Base-by-base conservation (phyloP, 2,329 filamentous ascomycete genomes). In the Escovopsis sp. region DNA sequence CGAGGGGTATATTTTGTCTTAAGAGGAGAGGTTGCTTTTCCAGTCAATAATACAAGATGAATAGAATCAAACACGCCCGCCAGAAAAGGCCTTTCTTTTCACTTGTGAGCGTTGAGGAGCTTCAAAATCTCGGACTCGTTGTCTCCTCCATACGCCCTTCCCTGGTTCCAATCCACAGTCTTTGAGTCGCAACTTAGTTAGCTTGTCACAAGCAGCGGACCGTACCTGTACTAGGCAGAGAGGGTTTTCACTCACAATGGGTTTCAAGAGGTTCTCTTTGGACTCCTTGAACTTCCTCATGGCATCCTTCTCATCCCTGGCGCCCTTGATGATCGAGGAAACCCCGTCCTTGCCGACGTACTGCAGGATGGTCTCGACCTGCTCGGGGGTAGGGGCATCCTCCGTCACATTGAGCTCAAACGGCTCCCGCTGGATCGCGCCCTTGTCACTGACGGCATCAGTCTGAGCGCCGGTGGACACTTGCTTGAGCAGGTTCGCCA, bases 91-190 rank as follows among this genome's bases (percentile, higher is more conserved):
- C 25, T 9, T 9, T 27, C 9, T 27, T 31, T 29, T 49, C 57
- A 58, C 46, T 65, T 66, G 42, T 76, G 59, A 43, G 74, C 67
- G 44, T 77, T 74, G 40, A 95, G 62, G 62, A 94, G 70, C 63
- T 82, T 86, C 56, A 94, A 63, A 46, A 96, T 95, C 65, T 89
- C 83, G 13, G 86, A 94, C 66, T 94, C 81, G 49, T 83, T 79
- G 39, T 84, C 84, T 15, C 85, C 84, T 24, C 76, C 67, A 65
- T 83, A 68, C 37, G 80, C 89, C 59, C 78, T 83, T 49, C 88
- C 91, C 59, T 89, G 88, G 58, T 82, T 85, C 91, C 91, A 96
- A 59, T 96, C 89, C 40, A 96, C 89, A 44, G 81, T 65, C 73
- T 61, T 37, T 16, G 43, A 37, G 20, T 15, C 33, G 27, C 11